These are phyloP conservation scores for Lasiodiplodia citricola DNA, from an alignment of 2,329 filamentous ascomycete genomes.

Conservation along the genomic window DNA sequence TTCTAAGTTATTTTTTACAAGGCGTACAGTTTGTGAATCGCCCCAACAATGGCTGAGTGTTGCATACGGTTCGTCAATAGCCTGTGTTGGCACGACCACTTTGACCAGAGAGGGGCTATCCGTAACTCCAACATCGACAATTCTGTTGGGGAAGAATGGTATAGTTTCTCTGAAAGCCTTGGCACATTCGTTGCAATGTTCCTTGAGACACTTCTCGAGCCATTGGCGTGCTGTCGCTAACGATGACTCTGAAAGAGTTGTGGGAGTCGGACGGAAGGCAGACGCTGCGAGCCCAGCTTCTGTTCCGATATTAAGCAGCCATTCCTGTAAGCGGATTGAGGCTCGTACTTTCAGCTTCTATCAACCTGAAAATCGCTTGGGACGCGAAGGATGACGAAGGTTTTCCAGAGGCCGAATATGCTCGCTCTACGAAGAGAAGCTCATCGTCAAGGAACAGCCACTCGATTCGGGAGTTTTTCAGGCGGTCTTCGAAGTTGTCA, in stretches of 20 bases:
- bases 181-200: background rate
- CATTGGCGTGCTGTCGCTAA: background rate
- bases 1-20: conserved; percentile 12
- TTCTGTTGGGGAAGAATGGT: background rate
- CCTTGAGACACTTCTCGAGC: background rate
- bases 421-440: conserved; percentile 1
- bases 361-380: background rate
- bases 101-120: background rate
- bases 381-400: background rate
- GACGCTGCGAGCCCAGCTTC: background rate
- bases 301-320: background rate
- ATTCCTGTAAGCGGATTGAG: background rate
- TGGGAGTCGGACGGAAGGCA: background rate
- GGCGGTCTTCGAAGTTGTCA: background rate
- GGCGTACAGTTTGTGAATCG: background rate
- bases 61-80: background rate
- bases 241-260: background rate
- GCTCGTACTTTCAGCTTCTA: background rate
- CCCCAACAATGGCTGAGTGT: conserved; percentile 23
- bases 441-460: conserved; percentile 9
- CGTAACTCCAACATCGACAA: background rate
- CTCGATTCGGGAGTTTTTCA: background rate
- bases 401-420: background rate
- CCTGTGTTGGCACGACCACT: background rate
- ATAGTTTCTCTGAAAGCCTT: background rate